Base-by-base conservation (phyloP, 495 filamentous ascomycete genomes). In the Aspergillus asperescens region DNA sequence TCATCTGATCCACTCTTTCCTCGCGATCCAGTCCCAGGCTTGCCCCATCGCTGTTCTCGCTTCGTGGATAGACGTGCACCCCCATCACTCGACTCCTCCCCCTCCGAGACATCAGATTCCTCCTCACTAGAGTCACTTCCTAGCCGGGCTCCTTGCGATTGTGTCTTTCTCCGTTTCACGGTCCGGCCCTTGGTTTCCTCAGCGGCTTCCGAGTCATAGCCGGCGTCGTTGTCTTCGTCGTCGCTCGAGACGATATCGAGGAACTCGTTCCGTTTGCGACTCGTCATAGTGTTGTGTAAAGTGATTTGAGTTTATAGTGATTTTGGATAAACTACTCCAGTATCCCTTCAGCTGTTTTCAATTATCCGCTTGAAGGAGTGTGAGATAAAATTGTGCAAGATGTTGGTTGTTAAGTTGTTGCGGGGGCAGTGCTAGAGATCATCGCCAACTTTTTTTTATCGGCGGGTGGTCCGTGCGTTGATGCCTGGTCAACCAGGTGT, bases 221-320 rank as follows among this genome's bases (percentile, higher is more conserved):
- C 83, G 38, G 74, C 65, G 39, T 79, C 73, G 40, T 62, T 67
- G 28, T 75, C 77, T 41, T 85, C 81, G 3, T 86, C 81, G 31
- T 91, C 89, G 62, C 84, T 87, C 5, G 58, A 57, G 13, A 74
- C 79, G 7, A 77, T 77, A 45, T 90, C 88, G 16, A 95, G 78
- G 57, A 84, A 91, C 32, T 88, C 79, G 68, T 90, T 90, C 46
- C 78, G 75, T 45, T 85, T 89, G 55, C 82, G 80, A n/a, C 77
- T 69, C 4, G 82, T 55, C 87, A 90, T 90, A 41, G 44, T 60
- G 41, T 15, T 35, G 3, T 13, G 13, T 7, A 13, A 13, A 9
- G 13, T 32, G n/a, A 32, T 32, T 32, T n/a, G n/a, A n/a, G n/a
- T 32, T 35, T n/a, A n/a, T 35, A 16, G 32, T 5, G 5, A 5